phyloP scores from a whole-genome alignment of 305 asterid species.

The Rubia balearica region DNA sequence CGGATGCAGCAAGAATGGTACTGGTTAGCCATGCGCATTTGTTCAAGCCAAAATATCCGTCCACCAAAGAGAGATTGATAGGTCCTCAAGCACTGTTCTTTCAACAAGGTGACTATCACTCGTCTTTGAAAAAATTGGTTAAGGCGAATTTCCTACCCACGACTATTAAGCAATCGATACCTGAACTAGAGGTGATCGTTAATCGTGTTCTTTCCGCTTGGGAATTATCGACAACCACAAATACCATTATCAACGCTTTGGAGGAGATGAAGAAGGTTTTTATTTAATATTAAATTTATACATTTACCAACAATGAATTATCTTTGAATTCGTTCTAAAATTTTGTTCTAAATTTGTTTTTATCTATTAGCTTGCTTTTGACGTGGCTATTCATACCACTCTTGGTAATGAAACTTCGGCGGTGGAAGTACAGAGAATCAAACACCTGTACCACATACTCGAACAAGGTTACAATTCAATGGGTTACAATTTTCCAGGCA shows the following conservation, averaged over 20 bases:
- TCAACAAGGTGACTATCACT: constrained; percentile 56
- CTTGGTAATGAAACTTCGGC: constrained; percentile 34
- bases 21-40: constrained; percentile 55
- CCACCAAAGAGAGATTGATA: constrained; percentile 50
- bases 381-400: constrained; percentile 57
- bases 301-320: no score
- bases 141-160: constrained; percentile 44
- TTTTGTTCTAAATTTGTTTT: not conserved
- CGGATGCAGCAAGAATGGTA: constrained; percentile 50
- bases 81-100: constrained; percentile 64
- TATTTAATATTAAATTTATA: no score
- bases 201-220: constrained; percentile 35
- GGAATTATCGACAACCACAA: constrained; percentile 20
- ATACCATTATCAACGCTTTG: constrained; percentile 29
- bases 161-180: constrained; percentile 28
- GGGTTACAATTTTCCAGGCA: constrained; percentile 58
- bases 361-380: constrained; percentile 49
- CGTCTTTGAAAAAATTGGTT: constrained; percentile 44
- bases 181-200: constrained; percentile 36
- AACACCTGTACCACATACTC: constrained; percentile 32
- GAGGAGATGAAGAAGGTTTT: constrained; percentile 54
- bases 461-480: constrained; percentile 74
- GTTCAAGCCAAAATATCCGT: constrained; percentile 64
- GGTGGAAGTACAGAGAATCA: constrained; percentile 38
- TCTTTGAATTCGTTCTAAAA: no score